Percentiles rank a stretch among this genome's conserved stretches.
phyloP scores from a whole-genome alignment of 164 flowering plant species.

The Annona cherimola region DNA sequence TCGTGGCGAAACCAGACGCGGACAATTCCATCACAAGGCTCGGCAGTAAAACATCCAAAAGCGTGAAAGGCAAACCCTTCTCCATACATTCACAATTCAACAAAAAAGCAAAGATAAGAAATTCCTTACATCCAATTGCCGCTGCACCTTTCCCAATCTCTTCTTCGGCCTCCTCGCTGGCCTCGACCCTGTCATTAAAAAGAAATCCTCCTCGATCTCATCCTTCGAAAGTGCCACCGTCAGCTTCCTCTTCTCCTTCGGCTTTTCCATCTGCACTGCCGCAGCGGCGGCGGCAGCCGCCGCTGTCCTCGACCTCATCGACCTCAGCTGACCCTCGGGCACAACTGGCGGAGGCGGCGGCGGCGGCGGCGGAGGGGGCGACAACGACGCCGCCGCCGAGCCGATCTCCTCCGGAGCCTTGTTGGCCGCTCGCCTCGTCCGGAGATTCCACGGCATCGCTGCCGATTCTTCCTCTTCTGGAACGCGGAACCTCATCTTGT shows the following conservation, averaged over 20 bases:
- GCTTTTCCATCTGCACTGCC: slow-evolving; percentile 3
- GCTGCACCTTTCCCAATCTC: slow-evolving; percentile 46
- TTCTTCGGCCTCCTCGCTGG: slow-evolving; percentile 77
- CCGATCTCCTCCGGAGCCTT: slow-evolving; percentile 35
- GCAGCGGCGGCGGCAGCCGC: slow-evolving; percentile 1
- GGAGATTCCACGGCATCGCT: slow-evolving; percentile 63
- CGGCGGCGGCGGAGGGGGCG: slow-evolving; percentile 9
- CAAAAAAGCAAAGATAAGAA: background rate
- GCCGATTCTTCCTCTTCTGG: slow-evolving; percentile 15
- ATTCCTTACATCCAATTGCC: slow-evolving; percentile 54
- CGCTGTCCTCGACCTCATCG: slow-evolving; percentile 15
- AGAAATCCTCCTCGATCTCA: slow-evolving; percentile 78
- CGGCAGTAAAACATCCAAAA: background rate
- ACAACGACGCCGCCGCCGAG: background rate
- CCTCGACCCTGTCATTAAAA: slow-evolving; percentile 41
- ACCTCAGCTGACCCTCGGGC: slow-evolving; percentile 10
- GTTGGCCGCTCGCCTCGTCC: slow-evolving; percentile 57
- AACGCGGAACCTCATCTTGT: slow-evolving; percentile 44
- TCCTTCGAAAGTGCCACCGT: slow-evolving; percentile 39
- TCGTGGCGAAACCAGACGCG: background rate
- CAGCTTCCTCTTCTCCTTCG: slow-evolving; percentile 38
- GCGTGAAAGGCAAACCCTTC: background rate
- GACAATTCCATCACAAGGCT: background rate
- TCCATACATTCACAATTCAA: background rate
- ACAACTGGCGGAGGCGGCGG: background rate